These are phyloP conservation scores for Leishmania mexicana DNA, from an alignment of 208 protist genomes.

Conservation along the genomic window DNA sequence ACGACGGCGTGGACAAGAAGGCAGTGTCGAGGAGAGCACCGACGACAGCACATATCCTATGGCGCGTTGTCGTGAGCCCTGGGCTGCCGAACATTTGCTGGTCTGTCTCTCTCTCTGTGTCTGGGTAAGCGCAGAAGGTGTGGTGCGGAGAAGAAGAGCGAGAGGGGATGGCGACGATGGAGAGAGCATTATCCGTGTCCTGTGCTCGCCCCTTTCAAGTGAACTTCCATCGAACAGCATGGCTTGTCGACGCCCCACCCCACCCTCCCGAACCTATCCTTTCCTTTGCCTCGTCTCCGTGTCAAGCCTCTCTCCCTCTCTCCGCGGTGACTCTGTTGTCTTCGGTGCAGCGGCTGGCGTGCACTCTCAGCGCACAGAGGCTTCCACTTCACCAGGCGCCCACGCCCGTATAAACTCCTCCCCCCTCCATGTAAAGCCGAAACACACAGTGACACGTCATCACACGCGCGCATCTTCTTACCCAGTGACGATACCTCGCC, in stretches of 20 bases:
- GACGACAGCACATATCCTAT: no score
- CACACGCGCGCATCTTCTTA: background rate
- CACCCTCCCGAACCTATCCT: background rate
- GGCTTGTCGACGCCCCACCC: background rate
- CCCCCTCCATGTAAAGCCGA: background rate
- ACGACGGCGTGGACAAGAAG: no score
- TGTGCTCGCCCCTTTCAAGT: background rate
- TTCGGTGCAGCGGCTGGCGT: background rate
- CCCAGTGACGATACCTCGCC: background rate
- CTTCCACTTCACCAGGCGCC: background rate
- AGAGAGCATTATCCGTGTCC: background rate
- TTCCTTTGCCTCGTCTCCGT: background rate
- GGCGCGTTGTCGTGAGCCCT: no score
- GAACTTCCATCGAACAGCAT: background rate
- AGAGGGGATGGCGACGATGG: background rate
- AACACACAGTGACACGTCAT: background rate
- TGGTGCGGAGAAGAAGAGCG: no score
- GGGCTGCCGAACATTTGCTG: no score
- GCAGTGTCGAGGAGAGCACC: no score
- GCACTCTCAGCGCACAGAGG: background rate
- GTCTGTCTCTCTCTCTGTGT: no score
- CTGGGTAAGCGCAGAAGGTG: no score
- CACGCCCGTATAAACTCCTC: background rate
- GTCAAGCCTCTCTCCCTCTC: background rate
- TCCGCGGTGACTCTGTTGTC: background rate